These are phyloP conservation scores for Hypsizygus marmoreus DNA, from an alignment of 768 basidiomycete genomes.

Conservation along the genomic window DNA sequence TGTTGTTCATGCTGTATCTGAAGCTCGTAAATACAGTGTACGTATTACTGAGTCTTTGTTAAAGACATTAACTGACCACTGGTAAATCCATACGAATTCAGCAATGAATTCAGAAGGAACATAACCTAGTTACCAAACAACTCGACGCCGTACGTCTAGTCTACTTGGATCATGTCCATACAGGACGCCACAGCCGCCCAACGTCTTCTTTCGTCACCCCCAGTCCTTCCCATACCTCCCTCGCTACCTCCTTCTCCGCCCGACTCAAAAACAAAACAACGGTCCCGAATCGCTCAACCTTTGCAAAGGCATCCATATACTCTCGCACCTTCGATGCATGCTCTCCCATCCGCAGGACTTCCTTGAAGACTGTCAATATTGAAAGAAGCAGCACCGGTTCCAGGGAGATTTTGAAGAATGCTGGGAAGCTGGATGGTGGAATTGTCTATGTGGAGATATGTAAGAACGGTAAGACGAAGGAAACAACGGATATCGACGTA, in stretches of 20 bases:
- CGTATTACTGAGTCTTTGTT: too few species aligned
- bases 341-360: constrained; percentile 23
- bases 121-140: too few species aligned
- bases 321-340: constrained; percentile 24
- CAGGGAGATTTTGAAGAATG: constrained; percentile 68
- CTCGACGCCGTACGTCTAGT: too few species aligned
- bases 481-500: constrained; percentile 31
- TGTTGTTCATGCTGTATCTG: too few species aligned
- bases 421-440: constrained; percentile 54
- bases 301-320: constrained; percentile 55
- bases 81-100: too few species aligned
- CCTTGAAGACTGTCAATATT: constrained; percentile 53
- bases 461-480: neutral
- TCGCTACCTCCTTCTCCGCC: constrained; percentile 51
- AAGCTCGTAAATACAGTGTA: too few species aligned
- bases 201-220: constrained; percentile 24
- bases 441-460: constrained; percentile 44
- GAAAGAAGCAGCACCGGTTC: constrained; percentile 64
- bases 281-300: constrained; percentile 63
- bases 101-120: too few species aligned
- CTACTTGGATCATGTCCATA: constrained; percentile 12
- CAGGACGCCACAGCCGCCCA: constrained; percentile 26
- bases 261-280: constrained; percentile 63
- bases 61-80: too few species aligned
- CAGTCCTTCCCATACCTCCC: constrained; percentile 46